Conservation (phyloP, 805 yeast genomes). For the Candida insectalens region DNA sequence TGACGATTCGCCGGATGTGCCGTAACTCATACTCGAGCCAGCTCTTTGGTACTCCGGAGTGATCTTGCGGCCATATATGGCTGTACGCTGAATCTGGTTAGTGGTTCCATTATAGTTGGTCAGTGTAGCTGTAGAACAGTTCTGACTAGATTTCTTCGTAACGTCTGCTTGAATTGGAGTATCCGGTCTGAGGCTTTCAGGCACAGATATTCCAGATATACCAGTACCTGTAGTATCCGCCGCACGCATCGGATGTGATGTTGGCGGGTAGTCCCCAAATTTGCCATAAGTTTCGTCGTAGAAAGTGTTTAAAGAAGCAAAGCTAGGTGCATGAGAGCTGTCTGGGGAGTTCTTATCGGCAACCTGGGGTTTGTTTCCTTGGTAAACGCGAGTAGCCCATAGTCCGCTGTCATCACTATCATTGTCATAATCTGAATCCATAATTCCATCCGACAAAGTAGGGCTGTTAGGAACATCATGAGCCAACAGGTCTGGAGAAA, state of each 20-base stretch:
- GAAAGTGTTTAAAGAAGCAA: conserved; percentile 68
- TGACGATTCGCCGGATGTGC: background rate
- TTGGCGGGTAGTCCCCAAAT: no score
- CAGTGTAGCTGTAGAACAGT: no score
- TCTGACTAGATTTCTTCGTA: no score
- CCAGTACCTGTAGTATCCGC: no score
- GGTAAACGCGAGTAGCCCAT: background rate
- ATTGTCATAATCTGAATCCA: background rate
- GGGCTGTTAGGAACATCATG: background rate
- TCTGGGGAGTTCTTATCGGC: background rate
- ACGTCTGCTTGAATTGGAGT: no score
- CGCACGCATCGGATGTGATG: no score
- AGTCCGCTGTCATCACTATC: background rate
- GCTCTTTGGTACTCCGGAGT: no score
- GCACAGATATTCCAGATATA: no score
- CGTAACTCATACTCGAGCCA: no score
- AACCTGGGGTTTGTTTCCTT: background rate
- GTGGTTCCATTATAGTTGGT: no score
- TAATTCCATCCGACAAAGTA: background rate
- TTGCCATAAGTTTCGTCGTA: conserved; percentile 26
- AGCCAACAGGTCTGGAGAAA: background rate
- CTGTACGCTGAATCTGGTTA: no score
- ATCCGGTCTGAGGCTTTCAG: no score
- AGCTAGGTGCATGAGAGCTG: conserved; percentile 42
- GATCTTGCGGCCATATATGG: conserved; percentile 14